These are phyloP conservation scores for Cryomyces antarcticus DNA, from an alignment of 495 filamentous ascomycete species.

Conservation along the genomic window DNA sequence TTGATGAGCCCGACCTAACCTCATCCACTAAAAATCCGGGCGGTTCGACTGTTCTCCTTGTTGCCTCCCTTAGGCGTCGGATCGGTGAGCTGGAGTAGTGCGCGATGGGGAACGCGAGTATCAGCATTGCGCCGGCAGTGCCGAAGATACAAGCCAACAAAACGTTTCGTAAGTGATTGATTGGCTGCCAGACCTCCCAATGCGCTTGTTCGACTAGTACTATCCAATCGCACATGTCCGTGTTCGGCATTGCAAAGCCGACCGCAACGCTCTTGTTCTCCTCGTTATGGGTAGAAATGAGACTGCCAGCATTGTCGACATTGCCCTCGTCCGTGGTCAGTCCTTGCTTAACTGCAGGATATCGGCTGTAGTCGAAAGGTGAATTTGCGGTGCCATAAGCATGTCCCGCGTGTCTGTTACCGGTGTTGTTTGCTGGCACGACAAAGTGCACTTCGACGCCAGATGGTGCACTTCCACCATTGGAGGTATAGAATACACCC, in stretches of 20 bases:
- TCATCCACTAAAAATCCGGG: no score
- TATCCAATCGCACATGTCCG: constrained; percentile 52
- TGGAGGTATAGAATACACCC: constrained; percentile 10
- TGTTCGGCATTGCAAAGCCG: constrained; percentile 47
- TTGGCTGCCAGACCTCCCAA: constrained; percentile 54
- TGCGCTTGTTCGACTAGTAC: constrained; percentile 59
- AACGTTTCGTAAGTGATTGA: constrained; percentile 50
- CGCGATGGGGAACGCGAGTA: constrained; percentile 54
- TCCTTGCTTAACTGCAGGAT: constrained; percentile 31
- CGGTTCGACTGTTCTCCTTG: constrained; percentile 51
- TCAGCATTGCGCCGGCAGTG: constrained; percentile 46
- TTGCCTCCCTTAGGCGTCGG: constrained; percentile 52
- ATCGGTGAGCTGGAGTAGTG: constrained; percentile 68
- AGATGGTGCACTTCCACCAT: constrained; percentile 5
- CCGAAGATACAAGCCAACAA: constrained; percentile 71
- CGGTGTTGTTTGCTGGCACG: constrained; percentile 9
- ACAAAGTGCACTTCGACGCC: constrained; percentile 12
- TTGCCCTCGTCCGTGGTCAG: constrained; percentile 25
- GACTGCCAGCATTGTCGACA: constrained; percentile 39
- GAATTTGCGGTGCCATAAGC: constrained; percentile 23
- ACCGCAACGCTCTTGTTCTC: constrained; percentile 43
- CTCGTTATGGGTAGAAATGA: constrained; percentile 50
- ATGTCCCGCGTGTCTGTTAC: constrained; percentile 27
- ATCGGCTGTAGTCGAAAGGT: constrained; percentile 36
- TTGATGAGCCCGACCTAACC: no score